phyloP scores from a whole-genome alignment of 495 filamentous ascomycete genomes.

The Penicillium cinerascens region DNA sequence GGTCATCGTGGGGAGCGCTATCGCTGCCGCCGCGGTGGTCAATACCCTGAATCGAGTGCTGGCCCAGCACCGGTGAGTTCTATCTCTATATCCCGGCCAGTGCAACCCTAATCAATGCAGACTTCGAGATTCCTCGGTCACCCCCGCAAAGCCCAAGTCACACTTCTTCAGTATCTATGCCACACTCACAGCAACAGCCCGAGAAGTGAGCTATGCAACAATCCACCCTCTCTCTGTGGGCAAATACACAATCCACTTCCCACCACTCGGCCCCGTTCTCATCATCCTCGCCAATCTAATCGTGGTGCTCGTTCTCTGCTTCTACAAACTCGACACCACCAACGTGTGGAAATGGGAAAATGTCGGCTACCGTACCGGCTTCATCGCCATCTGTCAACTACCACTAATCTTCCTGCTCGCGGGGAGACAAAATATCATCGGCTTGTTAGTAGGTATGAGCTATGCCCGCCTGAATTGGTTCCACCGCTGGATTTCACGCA shows the following conservation, averaged over 20 bases:
- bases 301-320: slow-evolving; percentile 38
- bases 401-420: slow-evolving; percentile 76
- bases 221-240: slow-evolving; percentile 49
- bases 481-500: slow-evolving; percentile 76
- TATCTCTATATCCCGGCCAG: neutral
- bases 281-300: slow-evolving; percentile 40
- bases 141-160: slow-evolving; percentile 64
- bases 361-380: slow-evolving; percentile 72
- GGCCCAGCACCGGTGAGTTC: slow-evolving; percentile 46
- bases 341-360: slow-evolving; percentile 55
- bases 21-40: slow-evolving; percentile 48
- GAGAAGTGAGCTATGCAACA: slow-evolving; percentile 66
- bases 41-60: slow-evolving; percentile 47
- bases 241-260: slow-evolving; percentile 44
- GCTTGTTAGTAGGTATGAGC: slow-evolving; percentile 61
- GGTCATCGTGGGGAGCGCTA: slow-evolving; percentile 54
- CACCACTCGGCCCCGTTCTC: slow-evolving; percentile 35
- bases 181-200: slow-evolving; percentile 61
- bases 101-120: slow-evolving; percentile 10
- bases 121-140: slow-evolving; percentile 29
- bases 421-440: slow-evolving; percentile 73
- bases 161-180: slow-evolving; percentile 54
- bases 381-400: slow-evolving; percentile 75
- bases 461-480: slow-evolving; percentile 81
- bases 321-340: slow-evolving; percentile 36